Evolutionary conservation across 768 basidiomycete species (phyloP), one percentile per base, ranked within the genome.

Genomic region (Trametes coccinea): DNA sequence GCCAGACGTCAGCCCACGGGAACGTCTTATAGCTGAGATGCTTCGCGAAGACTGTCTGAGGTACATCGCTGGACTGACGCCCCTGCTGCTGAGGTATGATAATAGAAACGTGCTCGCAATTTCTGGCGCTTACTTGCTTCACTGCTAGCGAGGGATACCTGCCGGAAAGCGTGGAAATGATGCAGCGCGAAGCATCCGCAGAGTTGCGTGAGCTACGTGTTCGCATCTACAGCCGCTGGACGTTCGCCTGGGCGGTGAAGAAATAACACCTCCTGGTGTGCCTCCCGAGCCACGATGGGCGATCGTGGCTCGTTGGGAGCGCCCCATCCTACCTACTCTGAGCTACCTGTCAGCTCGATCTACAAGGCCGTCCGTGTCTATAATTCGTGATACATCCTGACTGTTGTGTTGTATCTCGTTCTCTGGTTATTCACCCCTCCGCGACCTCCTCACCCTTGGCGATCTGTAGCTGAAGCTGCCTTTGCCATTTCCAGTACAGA

Each of bases 171-270:
- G 69, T 74, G 27, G 73, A 70, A 43, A 66, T 55, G 43, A 68
- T 73, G 69, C 63, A 64, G 48, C 66, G 68, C 9, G 70, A 72
- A 55, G 72, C 73, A 1, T 43, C 62, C 2, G 51, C 62, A 10
- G 73, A 74, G 60, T 50, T 74, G 39, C 65, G 53, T 30, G 70
- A 71, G 39, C 63, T 71, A 37, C 64, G 65, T 44, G 65, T 67
- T 5, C 70, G 57, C 34, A 45, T 73, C 30, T 71, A 73, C 64
- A 72, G 60, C 51, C 68, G 72, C 37, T 74, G 72, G 72, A 65
- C 62, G 43, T 74, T 72, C 54, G 71, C 73, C 11, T 74, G 73
- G 73, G 73, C 73, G 10, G 70, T 73, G 50, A 74, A 73, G 44
- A 67, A 66, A 44, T 57, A 30, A 57, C 22, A 11, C 34, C 6